Base-by-base conservation (phyloP, 371 early-diverging fungal species). In the Mortierella sp. region DNA sequence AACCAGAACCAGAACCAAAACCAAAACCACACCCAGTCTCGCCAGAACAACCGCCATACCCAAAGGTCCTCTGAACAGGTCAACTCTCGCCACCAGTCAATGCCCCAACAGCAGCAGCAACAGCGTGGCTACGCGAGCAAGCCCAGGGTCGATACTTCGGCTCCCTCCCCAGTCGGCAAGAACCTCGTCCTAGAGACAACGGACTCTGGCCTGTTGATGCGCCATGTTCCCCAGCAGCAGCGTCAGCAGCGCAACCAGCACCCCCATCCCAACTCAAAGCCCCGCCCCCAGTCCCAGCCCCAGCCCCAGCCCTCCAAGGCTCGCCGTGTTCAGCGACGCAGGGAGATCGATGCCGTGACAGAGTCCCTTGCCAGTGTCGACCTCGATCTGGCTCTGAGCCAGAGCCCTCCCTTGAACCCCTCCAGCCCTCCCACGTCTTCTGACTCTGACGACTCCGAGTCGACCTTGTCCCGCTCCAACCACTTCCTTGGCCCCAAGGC, bases 381-480 rank as follows among this genome's bases (percentile, higher is more conserved):
- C 24, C 47, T 76, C 47, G 84, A 84, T 44, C 52, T 66, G 65
- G 74, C 76, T 26, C 24, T 77, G 71, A 61, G 64, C 47, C 76
- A 79, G 61, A 77, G 79, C 63, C 83, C 71, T 69, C 79, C 78
- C 11, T 31, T 81, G 66, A 77, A 74, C 64, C 76, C 78, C 4
- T 77, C 79, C 66, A 76, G 78, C 43, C 78, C 78, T 40, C 81
- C 85, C 14, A 74, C 81, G 6, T 79, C 85, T 16, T 77, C 80
- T 5, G 81, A 80, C 55, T 85, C 80, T 26, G 78, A 77, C 48
- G 80, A 85, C 63, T 85, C 80, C 1, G 81, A 85, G 71, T 80
- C 80, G 14, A 31, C 71, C 40, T 29, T 65, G 26, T 47, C 71
- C 19, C 76, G 70, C 50, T 58, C 63, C 39, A 73, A 65, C 66